Percentiles rank a stretch among this genome's conserved stretches.
phyloP scores from a whole-genome alignment of 352 stramenopile species.

The Pythium chondricola region DNA sequence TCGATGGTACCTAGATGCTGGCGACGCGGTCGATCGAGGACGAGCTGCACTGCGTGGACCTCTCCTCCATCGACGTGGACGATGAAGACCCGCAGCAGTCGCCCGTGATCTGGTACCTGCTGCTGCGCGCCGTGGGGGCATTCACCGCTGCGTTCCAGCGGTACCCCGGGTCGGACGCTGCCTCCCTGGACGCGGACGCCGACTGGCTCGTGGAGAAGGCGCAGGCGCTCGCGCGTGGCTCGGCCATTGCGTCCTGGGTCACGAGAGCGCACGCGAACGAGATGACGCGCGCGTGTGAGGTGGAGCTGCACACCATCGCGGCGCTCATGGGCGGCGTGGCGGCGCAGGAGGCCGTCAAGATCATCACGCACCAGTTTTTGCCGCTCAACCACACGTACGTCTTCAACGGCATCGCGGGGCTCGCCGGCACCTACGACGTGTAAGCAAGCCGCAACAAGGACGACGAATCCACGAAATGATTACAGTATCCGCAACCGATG shows the following conservation, averaged over 20 bases:
- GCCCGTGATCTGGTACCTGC: conserved; percentile 94
- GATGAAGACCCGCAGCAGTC: conserved; percentile 85
- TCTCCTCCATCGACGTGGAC: conserved; percentile 65
- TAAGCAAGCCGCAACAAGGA: conserved; percentile 23
- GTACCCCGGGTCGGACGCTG: conserved; percentile 80
- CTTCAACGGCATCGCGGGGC: conserved; percentile 95
- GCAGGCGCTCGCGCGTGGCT: conserved; percentile 23
- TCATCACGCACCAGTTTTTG: conserved; percentile 97
- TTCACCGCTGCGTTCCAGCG: conserved; percentile 48
- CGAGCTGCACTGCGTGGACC: conserved; percentile 70
- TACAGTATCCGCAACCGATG: too few species aligned
- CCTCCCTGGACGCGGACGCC: conserved; percentile 43
- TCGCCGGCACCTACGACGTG: conserved; percentile 65
- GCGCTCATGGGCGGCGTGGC: conserved; percentile 95
- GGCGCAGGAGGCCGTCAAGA: conserved; percentile 96
- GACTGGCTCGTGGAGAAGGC: conserved; percentile 55
- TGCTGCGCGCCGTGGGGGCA: conserved; percentile 72
- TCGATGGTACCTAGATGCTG: conserved; percentile 46
- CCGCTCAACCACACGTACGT: conserved; percentile 97
- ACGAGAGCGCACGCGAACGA: conserved; percentile 81
- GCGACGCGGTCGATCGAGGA: conserved; percentile 76
- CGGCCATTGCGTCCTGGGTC: conserved; percentile 41
- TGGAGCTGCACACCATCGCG: conserved; percentile 92
- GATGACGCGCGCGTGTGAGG: conserved; percentile 89
- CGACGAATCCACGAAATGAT: too few species aligned